These are phyloP conservation scores for Cucumis hystrix DNA, from an alignment of 306 rosid genomes.

Conservation along the genomic window DNA sequence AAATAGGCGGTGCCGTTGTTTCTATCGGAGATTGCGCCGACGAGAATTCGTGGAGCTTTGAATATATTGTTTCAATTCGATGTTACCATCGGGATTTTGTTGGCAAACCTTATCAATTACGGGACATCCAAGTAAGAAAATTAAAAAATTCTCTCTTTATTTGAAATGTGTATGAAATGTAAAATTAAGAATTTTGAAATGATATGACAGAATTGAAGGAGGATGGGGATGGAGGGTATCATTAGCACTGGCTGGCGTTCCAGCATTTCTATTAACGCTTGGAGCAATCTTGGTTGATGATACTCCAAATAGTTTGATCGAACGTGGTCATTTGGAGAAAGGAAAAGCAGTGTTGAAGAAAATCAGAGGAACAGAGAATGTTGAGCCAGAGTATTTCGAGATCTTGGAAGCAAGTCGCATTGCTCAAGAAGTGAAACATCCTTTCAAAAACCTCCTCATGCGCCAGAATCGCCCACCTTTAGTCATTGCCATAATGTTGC, in stretches of 20 bases:
- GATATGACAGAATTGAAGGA: slow-evolving; percentile 18
- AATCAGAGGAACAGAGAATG: slow-evolving; percentile 39
- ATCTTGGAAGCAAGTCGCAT: slow-evolving; percentile 31
- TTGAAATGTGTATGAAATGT: not conserved
- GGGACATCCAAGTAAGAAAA: slow-evolving; percentile 51
- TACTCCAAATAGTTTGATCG: slow-evolving; percentile 42
- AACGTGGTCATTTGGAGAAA: slow-evolving; percentile 31
- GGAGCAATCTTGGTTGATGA: slow-evolving; percentile 36
- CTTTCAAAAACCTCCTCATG: slow-evolving; percentile 23
- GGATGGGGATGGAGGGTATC: slow-evolving; percentile 75
- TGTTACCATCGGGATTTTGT: slow-evolving; percentile 69
- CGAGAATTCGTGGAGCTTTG: slow-evolving; percentile 89
- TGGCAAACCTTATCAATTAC: slow-evolving; percentile 66
- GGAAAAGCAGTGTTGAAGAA: slow-evolving; percentile 34
- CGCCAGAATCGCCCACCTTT: slow-evolving; percentile 46
- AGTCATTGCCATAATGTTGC: slow-evolving; percentile 27
- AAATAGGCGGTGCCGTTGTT: slow-evolving; percentile 82
- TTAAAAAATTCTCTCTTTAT: not conserved
- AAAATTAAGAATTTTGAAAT: too few relatives aligned
- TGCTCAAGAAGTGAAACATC: slow-evolving; percentile 28
- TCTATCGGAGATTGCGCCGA: slow-evolving; percentile 85
- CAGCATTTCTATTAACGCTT: slow-evolving; percentile 23
- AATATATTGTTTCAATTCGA: slow-evolving; percentile 77
- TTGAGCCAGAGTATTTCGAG: slow-evolving; percentile 38
- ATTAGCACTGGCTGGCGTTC: slow-evolving; percentile 33